These are phyloP conservation scores for Graphium sp. DNA, from an alignment of 2,329 filamentous ascomycete genomes.

Conservation along the genomic window DNA sequence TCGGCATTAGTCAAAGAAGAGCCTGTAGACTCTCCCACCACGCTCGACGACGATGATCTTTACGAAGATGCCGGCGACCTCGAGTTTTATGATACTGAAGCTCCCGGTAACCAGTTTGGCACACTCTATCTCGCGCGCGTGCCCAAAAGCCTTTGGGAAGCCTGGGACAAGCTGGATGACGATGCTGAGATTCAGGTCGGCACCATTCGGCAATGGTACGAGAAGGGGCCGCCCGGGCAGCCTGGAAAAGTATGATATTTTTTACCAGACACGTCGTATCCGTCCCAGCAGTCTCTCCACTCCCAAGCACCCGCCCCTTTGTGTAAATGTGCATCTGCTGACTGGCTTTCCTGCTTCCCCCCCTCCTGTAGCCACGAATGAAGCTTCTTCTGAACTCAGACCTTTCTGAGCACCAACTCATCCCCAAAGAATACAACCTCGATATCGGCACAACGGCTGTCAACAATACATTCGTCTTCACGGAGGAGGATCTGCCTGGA, in stretches of 20 bases:
- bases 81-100: conserved; percentile 32
- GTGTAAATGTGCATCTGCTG: background rate
- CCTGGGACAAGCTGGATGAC: conserved; percentile 58
- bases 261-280: too few relatives aligned
- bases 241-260: too few relatives aligned
- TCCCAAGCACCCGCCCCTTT: background rate
- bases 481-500: conserved; percentile 45
- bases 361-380: conserved; percentile 22
- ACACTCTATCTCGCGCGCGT: conserved; percentile 59
- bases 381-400: conserved; percentile 53
- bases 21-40: conserved; percentile 24
- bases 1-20: conserved; percentile 24
- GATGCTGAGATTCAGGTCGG: conserved; percentile 72
- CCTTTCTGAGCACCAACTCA: conserved; percentile 47
- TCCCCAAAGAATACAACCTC: conserved; percentile 83
- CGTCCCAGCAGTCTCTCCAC: too few relatives aligned
- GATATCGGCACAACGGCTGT: conserved; percentile 47
- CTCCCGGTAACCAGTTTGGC: conserved; percentile 16
- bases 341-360: background rate
- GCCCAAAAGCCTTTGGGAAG: conserved; percentile 65
- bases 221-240: conserved; percentile 33
- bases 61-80: conserved; percentile 44
- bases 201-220: conserved; percentile 46
- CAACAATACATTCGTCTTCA: conserved; percentile 81
- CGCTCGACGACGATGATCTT: conserved; percentile 47